Evolutionary conservation across 2,329 filamentous ascomycete genomes (phyloP), one percentile per base, ranked within the genome.

Genomic region (Epichloe coenophiala): DNA sequence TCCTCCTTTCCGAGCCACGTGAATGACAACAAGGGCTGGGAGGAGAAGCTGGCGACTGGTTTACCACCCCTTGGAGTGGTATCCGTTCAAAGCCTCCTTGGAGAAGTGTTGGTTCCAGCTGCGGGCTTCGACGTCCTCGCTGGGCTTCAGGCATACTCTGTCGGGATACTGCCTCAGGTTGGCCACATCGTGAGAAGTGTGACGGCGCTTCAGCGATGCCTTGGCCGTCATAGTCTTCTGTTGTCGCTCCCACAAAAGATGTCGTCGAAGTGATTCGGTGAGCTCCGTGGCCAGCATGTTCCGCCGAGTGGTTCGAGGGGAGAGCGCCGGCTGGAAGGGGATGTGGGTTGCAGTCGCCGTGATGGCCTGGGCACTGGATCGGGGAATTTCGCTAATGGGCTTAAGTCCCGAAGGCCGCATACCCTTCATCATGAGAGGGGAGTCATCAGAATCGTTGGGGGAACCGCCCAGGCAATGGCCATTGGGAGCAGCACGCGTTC

Each of bases 201-300:
- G 89, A 53, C 88, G 78, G 55, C 91, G 81, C 74, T 95, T 94
- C 52, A 95, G 76, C 50, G 91, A 87, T 1, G 90, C 88, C 56
- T 91, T 90, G 60, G 84, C 87, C 7, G 88, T 91, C 36, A 86
- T 85, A 53, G 88, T 88, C 76, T 93, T 95, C 63, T 97, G 91
- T 63, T 95, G 88, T 48, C 93, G 85, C 66, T 98, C 93, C 86
- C 88, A 95, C 15, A 97, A 78, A 15, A 98, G 81, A 60, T 96
- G 87, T 59, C 89, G 86, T 21, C 93, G 82, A 3, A 98, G 81
- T 21, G 88, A 95, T 65, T 95, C 89, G 2, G 91, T 96, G 50
- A 98, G 74, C 70, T 98, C 93, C 0, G 88, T 94, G 8, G 88
- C 85, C 51, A 98, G 77, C 93, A 98, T 98, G 68, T 96, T 94